phyloP scores from a whole-genome alignment of 768 basidiomycete genomes.

The Hericium coralloides region DNA sequence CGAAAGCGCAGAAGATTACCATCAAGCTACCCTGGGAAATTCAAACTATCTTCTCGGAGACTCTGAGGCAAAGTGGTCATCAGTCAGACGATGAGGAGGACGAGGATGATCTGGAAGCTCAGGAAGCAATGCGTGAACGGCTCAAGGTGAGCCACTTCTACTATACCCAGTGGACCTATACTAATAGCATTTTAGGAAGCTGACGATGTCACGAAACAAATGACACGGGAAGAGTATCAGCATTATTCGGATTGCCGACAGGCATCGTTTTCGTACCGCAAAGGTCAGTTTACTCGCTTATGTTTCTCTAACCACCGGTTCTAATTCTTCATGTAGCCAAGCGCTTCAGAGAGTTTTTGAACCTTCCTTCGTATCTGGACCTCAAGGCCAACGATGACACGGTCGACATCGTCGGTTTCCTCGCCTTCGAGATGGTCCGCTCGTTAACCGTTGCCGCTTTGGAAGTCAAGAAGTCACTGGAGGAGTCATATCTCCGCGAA shows the following conservation, averaged over 20 bases:
- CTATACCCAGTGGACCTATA: not conserved
- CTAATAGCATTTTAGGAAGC: slow-evolving; percentile 52
- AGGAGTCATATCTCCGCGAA: slow-evolving; percentile 60
- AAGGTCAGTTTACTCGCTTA: slow-evolving; percentile 46
- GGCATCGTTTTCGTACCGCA: slow-evolving; percentile 94
- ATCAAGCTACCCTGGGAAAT: slow-evolving; percentile 97
- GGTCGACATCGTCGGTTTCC: slow-evolving; percentile 92
- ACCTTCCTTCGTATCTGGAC: slow-evolving; percentile 79
- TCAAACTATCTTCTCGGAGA: slow-evolving; percentile 84
- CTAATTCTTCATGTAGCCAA: slow-evolving; percentile 45
- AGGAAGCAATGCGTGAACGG: slow-evolving; percentile 87
- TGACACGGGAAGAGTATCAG: slow-evolving; percentile 96
- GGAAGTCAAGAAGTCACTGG: slow-evolving; percentile 71
- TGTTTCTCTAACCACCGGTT: not conserved
- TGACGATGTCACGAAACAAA: slow-evolving; percentile 88
- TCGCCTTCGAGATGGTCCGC: slow-evolving; percentile 95
- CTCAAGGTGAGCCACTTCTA: slow-evolving; percentile 43
- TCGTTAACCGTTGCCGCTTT: slow-evolving; percentile 85
- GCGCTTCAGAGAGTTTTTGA: slow-evolving; percentile 91
- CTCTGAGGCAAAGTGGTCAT: slow-evolving; percentile 32
- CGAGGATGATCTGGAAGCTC: slow-evolving; percentile 92
- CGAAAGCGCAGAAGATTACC: slow-evolving; percentile 87
- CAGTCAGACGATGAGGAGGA: slow-evolving; percentile 94
- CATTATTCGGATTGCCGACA: slow-evolving; percentile 96
- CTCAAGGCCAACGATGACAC: slow-evolving; percentile 91